Conservation (phyloP, 2,329 filamentous ascomycete species). For the Alternaria burnsii region DNA sequence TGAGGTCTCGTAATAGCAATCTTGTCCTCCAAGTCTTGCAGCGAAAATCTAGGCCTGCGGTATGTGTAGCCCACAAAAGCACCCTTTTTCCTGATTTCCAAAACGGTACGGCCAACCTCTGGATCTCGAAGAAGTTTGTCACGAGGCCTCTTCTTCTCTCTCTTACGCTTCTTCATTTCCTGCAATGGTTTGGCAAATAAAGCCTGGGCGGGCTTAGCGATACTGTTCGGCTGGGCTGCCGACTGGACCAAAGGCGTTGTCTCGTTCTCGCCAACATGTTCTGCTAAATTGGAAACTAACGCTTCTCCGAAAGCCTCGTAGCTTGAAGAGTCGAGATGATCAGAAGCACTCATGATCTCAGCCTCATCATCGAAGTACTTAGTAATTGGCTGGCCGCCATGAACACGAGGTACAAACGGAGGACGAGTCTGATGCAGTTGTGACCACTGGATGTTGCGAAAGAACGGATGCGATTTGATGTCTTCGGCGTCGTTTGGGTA, state of each 20-base stretch:
- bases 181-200: conserved; percentile 11
- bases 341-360: conserved; percentile 61
- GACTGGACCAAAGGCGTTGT: not conserved
- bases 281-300: not conserved
- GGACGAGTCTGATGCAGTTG: conserved; percentile 74
- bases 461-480: conserved; percentile 90
- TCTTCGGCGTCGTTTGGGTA: conserved; percentile 86
- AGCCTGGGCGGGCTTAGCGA: not conserved
- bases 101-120: conserved; percentile 69
- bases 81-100: conserved; percentile 80
- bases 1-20: conserved; percentile 11
- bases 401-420: conserved; percentile 80
- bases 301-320: conserved; percentile 28
- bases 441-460: conserved; percentile 80
- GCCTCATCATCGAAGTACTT: conserved; percentile 91
- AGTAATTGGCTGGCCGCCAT: conserved; percentile 63
- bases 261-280: not conserved
- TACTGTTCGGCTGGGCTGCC: not conserved
- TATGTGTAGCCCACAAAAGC: conserved; percentile 94
- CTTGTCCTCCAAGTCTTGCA: conserved; percentile 40
- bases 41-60: conserved; percentile 59
- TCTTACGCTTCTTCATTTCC: conserved; percentile 59
- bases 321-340: conserved; percentile 48
- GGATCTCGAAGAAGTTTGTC: conserved; percentile 84
- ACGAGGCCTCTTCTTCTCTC: conserved; percentile 80